Evolutionary conservation across 805 yeast genomes (phyloP).

Genomic region (Pichia membranifaciens): DNA sequence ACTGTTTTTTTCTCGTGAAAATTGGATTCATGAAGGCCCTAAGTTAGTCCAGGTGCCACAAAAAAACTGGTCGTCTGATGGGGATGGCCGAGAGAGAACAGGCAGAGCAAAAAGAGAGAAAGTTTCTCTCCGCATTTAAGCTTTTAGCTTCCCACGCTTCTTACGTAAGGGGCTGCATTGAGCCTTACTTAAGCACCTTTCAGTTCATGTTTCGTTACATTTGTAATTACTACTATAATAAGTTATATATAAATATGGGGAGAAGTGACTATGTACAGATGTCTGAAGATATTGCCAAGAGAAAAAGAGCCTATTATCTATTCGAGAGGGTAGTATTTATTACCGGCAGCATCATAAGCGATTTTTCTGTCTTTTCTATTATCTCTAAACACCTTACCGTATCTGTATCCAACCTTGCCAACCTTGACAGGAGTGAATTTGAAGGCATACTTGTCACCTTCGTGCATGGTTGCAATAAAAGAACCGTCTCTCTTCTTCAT

Average conservation of each 20-base stretch:
- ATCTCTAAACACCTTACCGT: conserved; percentile 88
- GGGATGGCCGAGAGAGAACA: too few species aligned
- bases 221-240: too few species aligned
- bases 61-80: neutral
- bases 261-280: too few species aligned
- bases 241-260: too few species aligned
- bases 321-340: conserved; percentile 35
- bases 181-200: too few species aligned
- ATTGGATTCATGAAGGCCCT: too few species aligned
- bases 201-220: too few species aligned
- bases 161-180: too few species aligned
- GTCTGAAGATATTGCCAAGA: neutral
- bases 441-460: conserved; percentile 68
- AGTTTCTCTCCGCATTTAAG: too few species aligned
- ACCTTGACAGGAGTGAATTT: conserved; percentile 72
- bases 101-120: neutral
- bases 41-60: too few species aligned
- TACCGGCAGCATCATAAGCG: conserved; percentile 65
- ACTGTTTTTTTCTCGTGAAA: too few species aligned
- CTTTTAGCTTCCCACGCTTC: too few species aligned
- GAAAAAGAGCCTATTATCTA: conserved; percentile 1
- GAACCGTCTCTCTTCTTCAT: conserved; percentile 28
- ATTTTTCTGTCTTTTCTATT: conserved; percentile 77
- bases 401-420: conserved; percentile 85
- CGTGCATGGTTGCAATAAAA: conserved; percentile 50